These are phyloP conservation scores for Glycine soja DNA, from an alignment of 306 rosid species.

Conservation along the genomic window DNA sequence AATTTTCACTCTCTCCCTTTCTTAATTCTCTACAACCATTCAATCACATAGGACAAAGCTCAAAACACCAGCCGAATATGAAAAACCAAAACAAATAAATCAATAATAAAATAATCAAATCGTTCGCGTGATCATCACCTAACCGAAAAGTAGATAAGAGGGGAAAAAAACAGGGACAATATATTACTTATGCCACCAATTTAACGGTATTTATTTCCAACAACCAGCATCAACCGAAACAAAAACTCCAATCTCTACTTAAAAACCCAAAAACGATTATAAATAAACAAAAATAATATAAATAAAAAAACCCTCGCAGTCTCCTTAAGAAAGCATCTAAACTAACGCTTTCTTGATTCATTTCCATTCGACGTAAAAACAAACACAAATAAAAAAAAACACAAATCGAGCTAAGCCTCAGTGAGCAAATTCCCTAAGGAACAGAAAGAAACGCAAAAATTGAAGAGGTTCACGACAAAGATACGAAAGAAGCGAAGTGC, in stretches of 20 bases:
- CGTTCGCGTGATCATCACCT: not conserved
- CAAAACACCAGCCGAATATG: not conserved
- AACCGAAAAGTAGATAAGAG: not conserved
- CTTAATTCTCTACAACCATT: constrained; percentile 3
- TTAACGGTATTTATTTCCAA: constrained; percentile 13
- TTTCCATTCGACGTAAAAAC: not conserved
- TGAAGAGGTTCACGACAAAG: not conserved
- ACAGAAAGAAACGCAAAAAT: not conserved
- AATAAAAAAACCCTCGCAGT: not conserved
- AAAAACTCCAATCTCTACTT: constrained; percentile 13
- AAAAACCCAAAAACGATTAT: not conserved
- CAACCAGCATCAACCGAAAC: constrained; percentile 21
- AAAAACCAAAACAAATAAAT: not conserved
- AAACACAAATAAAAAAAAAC: not conserved
- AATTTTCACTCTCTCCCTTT: not conserved
- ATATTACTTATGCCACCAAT: not conserved
- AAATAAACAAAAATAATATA: too few species aligned
- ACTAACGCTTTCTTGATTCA: not conserved
- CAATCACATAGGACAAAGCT: not conserved
- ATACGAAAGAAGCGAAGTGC: not conserved
- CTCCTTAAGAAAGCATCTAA: not conserved
- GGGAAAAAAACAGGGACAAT: not conserved
- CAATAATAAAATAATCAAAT: not conserved
- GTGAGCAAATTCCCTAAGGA: not conserved
- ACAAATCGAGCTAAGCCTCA: not conserved